Evolutionary conservation across 73 alveolate genomes (phyloP).

Genomic region (Paramecium bursaria): DNA sequence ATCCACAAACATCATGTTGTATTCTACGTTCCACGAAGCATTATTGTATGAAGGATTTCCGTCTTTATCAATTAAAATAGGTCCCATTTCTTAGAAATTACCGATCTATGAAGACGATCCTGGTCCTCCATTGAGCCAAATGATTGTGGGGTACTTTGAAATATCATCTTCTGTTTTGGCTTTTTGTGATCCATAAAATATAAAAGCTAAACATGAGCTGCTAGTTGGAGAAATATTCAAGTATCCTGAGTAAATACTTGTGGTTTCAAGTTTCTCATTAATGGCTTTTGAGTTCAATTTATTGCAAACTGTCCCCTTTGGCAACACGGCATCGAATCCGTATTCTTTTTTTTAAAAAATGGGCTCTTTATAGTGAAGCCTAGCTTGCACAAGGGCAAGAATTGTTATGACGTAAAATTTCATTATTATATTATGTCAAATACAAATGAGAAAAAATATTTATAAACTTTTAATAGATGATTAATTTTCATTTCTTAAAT

Average conservation of each 20-base stretch:
- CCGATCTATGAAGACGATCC: conserved; percentile 60
- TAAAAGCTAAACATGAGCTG: conserved; percentile 53
- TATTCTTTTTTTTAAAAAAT: no score
- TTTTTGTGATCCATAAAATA: conserved; percentile 61
- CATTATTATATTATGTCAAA: no score
- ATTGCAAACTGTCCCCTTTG: conserved; percentile 15
- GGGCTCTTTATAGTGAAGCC: no score
- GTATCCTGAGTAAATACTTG: conserved; percentile 62
- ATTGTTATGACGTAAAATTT: no score
- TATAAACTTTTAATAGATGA: no score
- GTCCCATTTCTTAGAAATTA: conserved; percentile 64
- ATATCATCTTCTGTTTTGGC: conserved; percentile 52
- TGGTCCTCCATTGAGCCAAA: conserved; percentile 62
- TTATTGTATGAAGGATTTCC: conserved; percentile 10
- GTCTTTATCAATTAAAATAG: conserved; percentile 13
- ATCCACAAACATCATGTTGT: conserved; percentile 62
- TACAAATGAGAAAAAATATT: no score
- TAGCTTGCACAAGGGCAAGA: no score
- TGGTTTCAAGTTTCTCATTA: not conserved
- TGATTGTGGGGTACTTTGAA: conserved; percentile 50
- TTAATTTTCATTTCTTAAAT: no score
- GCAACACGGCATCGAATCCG: not conserved
- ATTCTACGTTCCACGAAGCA: conserved; percentile 50
- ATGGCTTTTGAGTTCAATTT: conserved; percentile 3
- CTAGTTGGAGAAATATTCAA: conserved; percentile 16